Evolutionary conservation across 805 yeast species (phyloP).

Genomic region (Lipomyces sp.): DNA sequence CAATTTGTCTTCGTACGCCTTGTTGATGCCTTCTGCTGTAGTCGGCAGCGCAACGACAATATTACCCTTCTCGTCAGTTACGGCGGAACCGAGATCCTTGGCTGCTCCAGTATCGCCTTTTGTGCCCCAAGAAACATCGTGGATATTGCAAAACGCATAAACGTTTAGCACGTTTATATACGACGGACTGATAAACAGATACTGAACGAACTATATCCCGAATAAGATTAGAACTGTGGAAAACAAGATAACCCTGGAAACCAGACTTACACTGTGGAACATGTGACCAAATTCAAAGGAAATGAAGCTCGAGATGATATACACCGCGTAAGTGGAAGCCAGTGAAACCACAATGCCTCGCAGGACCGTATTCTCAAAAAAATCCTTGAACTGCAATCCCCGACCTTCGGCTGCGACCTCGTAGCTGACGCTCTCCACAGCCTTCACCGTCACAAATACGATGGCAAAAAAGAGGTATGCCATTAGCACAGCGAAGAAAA

Average conservation of each 20-base stretch:
- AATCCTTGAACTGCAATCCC: constrained; percentile 31
- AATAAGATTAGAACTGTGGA: background rate
- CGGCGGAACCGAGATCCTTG: constrained; percentile 73
- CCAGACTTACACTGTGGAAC: constrained; percentile 60
- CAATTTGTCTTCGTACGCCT: constrained; percentile 72
- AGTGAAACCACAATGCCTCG: constrained; percentile 74
- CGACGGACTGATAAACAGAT: constrained; percentile 84
- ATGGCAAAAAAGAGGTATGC: constrained; percentile 79
- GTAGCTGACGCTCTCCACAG: constrained; percentile 42
- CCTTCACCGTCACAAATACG: constrained; percentile 65
- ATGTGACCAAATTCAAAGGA: constrained; percentile 98
- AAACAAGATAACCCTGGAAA: background rate
- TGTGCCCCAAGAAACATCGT: constrained; percentile 99
- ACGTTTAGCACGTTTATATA: constrained; percentile 91
- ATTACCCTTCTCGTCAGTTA: constrained; percentile 70
- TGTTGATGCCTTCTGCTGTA: constrained; percentile 73
- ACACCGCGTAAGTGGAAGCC: constrained; percentile 87
- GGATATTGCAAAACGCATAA: constrained; percentile 96
- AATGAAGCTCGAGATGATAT: constrained; percentile 72
- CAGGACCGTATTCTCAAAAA: constrained; percentile 49
- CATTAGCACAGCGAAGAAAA: constrained; percentile 73
- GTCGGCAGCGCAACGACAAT: constrained; percentile 73
- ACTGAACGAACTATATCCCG: constrained; percentile 51
- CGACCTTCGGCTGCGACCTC: constrained; percentile 33
- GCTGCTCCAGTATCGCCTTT: constrained; percentile 83